A percentile compares a stretch with the other conserved stretches of the same genome.
Evolutionary conservation across 2,329 filamentous ascomycete species (phyloP).

Genomic region (Ophiosphaerella korrae): DNA sequence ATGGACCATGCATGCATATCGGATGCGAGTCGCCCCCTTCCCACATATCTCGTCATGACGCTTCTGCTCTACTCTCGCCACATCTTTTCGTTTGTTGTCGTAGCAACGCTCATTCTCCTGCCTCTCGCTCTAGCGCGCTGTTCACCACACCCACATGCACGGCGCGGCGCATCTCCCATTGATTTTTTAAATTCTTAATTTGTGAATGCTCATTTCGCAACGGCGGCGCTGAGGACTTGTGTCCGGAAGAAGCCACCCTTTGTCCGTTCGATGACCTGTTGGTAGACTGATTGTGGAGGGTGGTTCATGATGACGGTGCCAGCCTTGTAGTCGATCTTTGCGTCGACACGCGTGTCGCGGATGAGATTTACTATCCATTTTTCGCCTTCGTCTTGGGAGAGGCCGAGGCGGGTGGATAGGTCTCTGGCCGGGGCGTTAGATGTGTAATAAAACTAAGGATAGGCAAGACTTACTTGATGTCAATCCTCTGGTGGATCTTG

Average conservation of each 20-base stretch:
- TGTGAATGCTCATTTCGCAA: slow-evolving; percentile 51
- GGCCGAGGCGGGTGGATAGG: slow-evolving; percentile 85
- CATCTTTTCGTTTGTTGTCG: not conserved
- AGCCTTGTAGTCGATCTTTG: slow-evolving; percentile 99
- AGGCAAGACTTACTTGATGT: slow-evolving; percentile 72
- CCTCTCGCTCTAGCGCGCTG: too few species aligned
- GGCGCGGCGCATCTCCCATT: slow-evolving; percentile 3
- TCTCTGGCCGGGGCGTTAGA: slow-evolving; percentile 59
- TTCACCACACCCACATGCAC: not conserved
- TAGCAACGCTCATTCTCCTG: not conserved
- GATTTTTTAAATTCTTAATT: not conserved
- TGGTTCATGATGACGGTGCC: slow-evolving; percentile 99
- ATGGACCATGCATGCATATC: slow-evolving; percentile 4
- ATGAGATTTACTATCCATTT: slow-evolving; percentile 99
- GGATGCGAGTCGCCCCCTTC: not conserved
- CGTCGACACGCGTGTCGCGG: slow-evolving; percentile 93
- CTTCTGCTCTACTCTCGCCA: not conserved
- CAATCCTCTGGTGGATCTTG: slow-evolving; percentile 99
- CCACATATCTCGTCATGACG: not conserved
- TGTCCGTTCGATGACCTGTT: slow-evolving; percentile 98
- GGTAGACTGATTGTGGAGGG: slow-evolving; percentile 96
- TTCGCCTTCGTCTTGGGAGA: slow-evolving; percentile 94
- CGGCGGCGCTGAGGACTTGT: slow-evolving; percentile 77
- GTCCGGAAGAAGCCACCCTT: slow-evolving; percentile 99
- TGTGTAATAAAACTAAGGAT: not conserved